These are phyloP conservation scores for Thymus quinquecostatus DNA, from an alignment of 257 asterid genomes.

Conservation along the genomic window DNA sequence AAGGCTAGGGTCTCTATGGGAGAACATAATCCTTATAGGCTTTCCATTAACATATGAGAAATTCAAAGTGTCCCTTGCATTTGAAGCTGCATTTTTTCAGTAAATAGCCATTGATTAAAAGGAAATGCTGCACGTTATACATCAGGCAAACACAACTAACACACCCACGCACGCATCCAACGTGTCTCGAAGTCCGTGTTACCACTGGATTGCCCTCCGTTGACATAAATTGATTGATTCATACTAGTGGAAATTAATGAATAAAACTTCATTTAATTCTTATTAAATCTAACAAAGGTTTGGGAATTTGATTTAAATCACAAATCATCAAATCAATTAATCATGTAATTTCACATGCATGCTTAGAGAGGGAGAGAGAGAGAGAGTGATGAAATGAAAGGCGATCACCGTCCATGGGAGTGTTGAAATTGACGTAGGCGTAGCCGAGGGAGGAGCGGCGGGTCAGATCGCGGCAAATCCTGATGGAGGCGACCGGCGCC, in stretches of 20 bases:
- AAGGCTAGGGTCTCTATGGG: slow-evolving; percentile 78
- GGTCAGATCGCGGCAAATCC: slow-evolving; percentile 75
- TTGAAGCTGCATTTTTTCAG: slow-evolving; percentile 54
- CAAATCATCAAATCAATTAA: too few relatives aligned
- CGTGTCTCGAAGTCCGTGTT: too few relatives aligned
- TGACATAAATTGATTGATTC: too few relatives aligned
- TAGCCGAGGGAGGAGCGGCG: slow-evolving; percentile 64
- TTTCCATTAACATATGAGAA: slow-evolving; percentile 65
- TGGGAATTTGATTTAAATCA: too few relatives aligned
- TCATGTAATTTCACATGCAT: not conserved
- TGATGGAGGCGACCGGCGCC: slow-evolving; percentile 66
- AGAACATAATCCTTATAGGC: slow-evolving; percentile 84
- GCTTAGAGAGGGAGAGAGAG: not conserved
- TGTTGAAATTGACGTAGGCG: slow-evolving; percentile 71
- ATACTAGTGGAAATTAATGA: too few relatives aligned
- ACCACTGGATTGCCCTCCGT: too few relatives aligned
- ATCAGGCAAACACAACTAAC: not conserved
- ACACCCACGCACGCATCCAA: too few relatives aligned
- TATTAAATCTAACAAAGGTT: too few relatives aligned
- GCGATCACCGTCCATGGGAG: slow-evolving; percentile 61
- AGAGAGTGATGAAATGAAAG: not conserved
- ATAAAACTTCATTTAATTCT: too few relatives aligned
- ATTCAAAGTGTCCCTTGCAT: slow-evolving; percentile 69
- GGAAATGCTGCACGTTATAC: not conserved
- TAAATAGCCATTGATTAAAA: not conserved